Evolutionary conservation across 495 filamentous ascomycete genomes (phyloP).

Genomic region (Aspergillus cavernicola): DNA sequence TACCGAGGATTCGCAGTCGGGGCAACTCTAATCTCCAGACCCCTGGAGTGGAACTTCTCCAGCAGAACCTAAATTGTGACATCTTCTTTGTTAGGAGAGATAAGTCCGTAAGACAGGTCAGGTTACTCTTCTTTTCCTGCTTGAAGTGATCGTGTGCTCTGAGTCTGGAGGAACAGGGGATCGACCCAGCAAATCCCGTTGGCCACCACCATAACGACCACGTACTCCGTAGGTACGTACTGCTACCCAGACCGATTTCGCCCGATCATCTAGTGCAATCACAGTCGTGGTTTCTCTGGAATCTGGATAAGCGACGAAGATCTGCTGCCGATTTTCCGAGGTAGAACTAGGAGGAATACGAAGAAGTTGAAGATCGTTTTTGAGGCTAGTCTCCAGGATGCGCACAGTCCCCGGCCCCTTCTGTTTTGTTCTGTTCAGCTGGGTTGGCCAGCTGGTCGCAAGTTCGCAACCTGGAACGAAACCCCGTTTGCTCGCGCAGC

Average conservation of each 20-base stretch:
- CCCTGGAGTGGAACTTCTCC: slow-evolving; percentile 8
- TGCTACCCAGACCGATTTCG: not conserved
- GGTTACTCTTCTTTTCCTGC: not conserved
- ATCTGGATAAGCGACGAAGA: not conserved
- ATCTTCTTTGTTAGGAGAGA: not conserved
- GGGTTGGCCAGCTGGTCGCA: not conserved
- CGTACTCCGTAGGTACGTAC: too few relatives aligned
- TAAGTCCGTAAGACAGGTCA: not conserved
- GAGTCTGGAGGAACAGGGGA: not conserved
- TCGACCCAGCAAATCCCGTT: not conserved
- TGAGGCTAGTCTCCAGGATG: slow-evolving; percentile 7
- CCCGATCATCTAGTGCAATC: not conserved
- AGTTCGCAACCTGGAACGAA: too few relatives aligned
- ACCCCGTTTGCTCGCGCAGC: slow-evolving; percentile 4
- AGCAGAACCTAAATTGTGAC: not conserved
- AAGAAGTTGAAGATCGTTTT: not conserved
- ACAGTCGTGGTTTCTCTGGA: not conserved
- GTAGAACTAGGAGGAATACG: not conserved
- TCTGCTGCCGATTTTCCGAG: not conserved
- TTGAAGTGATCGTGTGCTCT: too few relatives aligned
- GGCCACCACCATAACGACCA: too few relatives aligned
- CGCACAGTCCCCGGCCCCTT: slow-evolving; percentile 19
- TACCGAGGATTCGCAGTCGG: slow-evolving; percentile 22
- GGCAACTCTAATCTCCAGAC: slow-evolving; percentile 17
- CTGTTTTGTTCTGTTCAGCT: slow-evolving; percentile 15